A percentile compares a stretch with the other conserved stretches of the same genome.
Evolutionary conservation across 352 stramenopile species (phyloP).

Genomic region (Thalassiosira livingstoniorum): DNA sequence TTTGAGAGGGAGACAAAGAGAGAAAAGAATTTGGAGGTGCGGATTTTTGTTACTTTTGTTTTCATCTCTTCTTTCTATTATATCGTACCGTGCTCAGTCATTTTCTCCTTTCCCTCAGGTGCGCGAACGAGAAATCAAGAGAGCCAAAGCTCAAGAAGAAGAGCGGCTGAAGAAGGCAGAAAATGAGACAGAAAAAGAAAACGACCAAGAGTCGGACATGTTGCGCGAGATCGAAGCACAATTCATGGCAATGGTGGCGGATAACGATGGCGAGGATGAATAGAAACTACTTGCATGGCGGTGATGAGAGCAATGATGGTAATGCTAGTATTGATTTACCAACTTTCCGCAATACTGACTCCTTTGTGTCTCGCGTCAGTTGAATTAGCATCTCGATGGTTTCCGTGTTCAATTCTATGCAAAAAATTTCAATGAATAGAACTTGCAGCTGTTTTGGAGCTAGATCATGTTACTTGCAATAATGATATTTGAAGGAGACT

Average conservation of each 20-base stretch:
- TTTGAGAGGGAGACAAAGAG: slow-evolving; percentile 97
- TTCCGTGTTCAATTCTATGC: no score
- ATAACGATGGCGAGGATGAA: background rate
- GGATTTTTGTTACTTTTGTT: background rate
- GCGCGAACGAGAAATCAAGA: slow-evolving; percentile 45
- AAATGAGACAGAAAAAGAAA: slow-evolving; percentile 6
- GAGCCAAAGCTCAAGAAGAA: slow-evolving; percentile 36
- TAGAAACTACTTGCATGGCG: no score
- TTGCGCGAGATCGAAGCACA: slow-evolving; percentile 18
- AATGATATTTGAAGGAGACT: no score
- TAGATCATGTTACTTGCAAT: no score
- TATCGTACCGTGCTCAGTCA: background rate
- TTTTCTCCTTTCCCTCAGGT: no score
- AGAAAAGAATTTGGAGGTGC: slow-evolving; percentile 91
- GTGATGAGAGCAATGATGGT: no score
- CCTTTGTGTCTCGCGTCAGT: no score
- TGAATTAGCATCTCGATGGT: no score
- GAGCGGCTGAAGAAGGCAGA: slow-evolving; percentile 29
- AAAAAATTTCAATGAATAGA: no score
- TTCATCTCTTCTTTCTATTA: background rate
- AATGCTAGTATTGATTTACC: no score
- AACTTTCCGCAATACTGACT: no score
- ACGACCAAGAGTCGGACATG: slow-evolving; percentile 19
- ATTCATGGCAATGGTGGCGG: slow-evolving; percentile 16
- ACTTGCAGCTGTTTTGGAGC: no score